Conservation (phyloP, 495 filamentous ascomycete genomes). For the Amphirosellinia nigrospora region DNA sequence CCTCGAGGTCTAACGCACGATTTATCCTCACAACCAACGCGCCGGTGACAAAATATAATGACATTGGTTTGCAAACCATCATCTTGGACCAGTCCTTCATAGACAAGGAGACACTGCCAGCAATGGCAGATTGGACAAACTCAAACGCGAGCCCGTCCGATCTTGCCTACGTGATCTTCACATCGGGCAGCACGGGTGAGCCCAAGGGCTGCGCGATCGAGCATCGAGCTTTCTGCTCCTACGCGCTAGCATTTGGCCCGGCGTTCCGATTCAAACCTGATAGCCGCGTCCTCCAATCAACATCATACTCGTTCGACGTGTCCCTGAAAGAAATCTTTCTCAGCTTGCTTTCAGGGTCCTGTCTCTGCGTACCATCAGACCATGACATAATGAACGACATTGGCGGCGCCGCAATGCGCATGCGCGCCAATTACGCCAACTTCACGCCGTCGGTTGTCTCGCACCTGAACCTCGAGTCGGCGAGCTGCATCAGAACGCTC, state of each 20-base stretch:
- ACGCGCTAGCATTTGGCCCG: conserved; percentile 44
- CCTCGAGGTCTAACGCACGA: neutral
- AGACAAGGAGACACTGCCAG: neutral
- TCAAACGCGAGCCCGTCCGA: conserved; percentile 22
- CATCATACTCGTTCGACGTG: conserved; percentile 59
- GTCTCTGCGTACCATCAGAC: conserved; percentile 64
- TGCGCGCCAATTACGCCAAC: conserved; percentile 17
- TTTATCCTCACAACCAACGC: conserved; percentile 4
- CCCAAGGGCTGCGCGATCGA: conserved; percentile 43
- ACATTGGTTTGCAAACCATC: neutral
- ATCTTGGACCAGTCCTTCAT: conserved; percentile 2
- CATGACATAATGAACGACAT: conserved; percentile 36
- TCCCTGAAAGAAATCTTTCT: conserved; percentile 59
- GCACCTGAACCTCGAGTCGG: conserved; percentile 39
- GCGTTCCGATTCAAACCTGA: conserved; percentile 40
- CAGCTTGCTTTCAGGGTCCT: conserved; percentile 57
- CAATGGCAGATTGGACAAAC: neutral
- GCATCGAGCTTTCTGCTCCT: conserved; percentile 37
- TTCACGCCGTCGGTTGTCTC: conserved; percentile 19
- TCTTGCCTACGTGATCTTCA: conserved; percentile 56
- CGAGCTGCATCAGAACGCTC: conserved; percentile 53
- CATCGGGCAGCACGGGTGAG: conserved; percentile 41
- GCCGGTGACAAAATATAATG: neutral
- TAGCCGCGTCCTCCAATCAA: conserved; percentile 55
- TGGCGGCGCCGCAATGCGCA: neutral